A percentile compares a stretch with the other conserved stretches of the same genome.
Evolutionary conservation across 2,329 filamentous ascomycete genomes (phyloP).

Genomic region (Rhynchosporium agropyri): DNA sequence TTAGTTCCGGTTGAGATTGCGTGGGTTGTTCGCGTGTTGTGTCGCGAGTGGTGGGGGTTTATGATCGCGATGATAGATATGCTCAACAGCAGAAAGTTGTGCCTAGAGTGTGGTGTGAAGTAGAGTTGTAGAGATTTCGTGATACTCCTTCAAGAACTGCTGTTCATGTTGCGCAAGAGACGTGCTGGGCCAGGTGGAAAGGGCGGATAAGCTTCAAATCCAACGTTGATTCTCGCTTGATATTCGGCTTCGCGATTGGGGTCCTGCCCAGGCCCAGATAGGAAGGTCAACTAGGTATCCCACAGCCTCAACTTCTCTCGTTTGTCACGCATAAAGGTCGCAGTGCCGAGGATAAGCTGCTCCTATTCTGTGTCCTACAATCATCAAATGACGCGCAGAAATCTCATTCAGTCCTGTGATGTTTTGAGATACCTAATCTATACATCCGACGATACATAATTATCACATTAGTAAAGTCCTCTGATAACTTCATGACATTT

Average conservation of each 20-base stretch:
- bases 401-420: too few species aligned
- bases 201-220: slow-evolving; percentile 7
- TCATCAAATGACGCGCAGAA: too few species aligned
- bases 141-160: neutral
- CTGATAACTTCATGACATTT: too few species aligned
- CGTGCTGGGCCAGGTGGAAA: neutral
- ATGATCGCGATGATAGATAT: neutral
- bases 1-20: neutral
- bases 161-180: neutral
- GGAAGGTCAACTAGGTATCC: neutral
- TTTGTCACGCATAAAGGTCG: neutral
- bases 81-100: neutral
- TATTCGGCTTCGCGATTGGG: neutral
- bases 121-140: neutral
- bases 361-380: too few species aligned
- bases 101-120: neutral
- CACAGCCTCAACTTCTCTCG: neutral
- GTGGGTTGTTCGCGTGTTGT: neutral
- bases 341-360: neutral
- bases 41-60: slow-evolving; percentile 13
- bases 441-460: too few species aligned
- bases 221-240: neutral
- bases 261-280: slow-evolving; percentile 5
- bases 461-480: too few species aligned
- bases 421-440: too few species aligned